A percentile compares a stretch with the other conserved stretches of the same genome.
These are phyloP conservation scores for Blepharisma stoltei DNA, from an alignment of 73 alveolate species.

Conservation along the genomic window DNA sequence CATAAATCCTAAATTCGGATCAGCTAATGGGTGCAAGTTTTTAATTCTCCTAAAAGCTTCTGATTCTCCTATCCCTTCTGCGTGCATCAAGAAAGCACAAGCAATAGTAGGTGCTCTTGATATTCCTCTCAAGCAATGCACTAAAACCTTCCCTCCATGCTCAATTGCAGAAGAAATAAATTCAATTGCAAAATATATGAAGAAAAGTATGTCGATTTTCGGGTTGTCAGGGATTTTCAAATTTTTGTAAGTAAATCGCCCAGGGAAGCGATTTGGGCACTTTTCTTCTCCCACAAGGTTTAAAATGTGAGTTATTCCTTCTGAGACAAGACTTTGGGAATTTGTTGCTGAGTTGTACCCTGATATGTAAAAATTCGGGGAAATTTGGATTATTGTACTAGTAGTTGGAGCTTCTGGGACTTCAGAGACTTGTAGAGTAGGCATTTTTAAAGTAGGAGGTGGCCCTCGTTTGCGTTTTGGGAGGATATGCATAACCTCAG, in stretches of 20 bases:
- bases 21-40: background rate
- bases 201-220: slow-evolving; percentile 9
- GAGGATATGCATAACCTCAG: no score
- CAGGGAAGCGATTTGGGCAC: slow-evolving; percentile 3
- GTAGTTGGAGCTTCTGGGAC: slow-evolving; percentile 3
- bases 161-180: background rate
- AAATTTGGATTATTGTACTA: background rate
- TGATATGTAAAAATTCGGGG: slow-evolving; percentile 1
- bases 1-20: slow-evolving; percentile 22
- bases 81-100: background rate
- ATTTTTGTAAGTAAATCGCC: background rate
- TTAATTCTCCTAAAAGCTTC: background rate
- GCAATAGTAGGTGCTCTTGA: slow-evolving; percentile 20
- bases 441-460: slow-evolving; percentile 14
- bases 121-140: slow-evolving; percentile 18
- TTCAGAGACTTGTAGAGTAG: slow-evolving; percentile 6
- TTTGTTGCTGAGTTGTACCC: slow-evolving; percentile 24
- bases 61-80: background rate
- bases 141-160: slow-evolving; percentile 2
- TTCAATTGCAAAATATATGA: slow-evolving; percentile 24
- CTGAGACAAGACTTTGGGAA: background rate
- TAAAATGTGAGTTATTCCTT: slow-evolving; percentile 10
- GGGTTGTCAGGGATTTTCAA: slow-evolving; percentile 15
- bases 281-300: slow-evolving; percentile 24
- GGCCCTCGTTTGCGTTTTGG: no score